Percentiles rank a stretch among this genome's conserved stretches.
These are phyloP conservation scores for Leucogyrophana mollusca DNA, from an alignment of 768 basidiomycete species.

Conservation along the genomic window DNA sequence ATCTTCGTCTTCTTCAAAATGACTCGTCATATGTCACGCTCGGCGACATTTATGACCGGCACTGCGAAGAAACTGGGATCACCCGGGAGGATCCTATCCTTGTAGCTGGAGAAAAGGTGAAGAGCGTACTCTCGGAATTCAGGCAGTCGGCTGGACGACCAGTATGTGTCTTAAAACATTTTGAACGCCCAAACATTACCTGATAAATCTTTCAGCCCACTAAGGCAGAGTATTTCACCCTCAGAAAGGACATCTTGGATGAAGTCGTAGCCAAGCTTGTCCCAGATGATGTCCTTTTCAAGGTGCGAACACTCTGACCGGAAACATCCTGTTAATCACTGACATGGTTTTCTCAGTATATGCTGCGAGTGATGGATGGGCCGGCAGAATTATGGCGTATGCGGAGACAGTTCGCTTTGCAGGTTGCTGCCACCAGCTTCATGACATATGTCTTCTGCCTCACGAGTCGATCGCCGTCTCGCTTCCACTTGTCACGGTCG, in stretches of 20 bases:
- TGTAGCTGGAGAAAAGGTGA: conserved; percentile 81
- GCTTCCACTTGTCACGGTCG: conserved; percentile 87
- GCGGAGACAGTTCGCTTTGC: conserved; percentile 94
- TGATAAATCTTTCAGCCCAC: conserved; percentile 40
- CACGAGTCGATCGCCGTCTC: conserved; percentile 76
- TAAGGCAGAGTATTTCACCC: conserved; percentile 63
- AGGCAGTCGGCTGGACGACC: conserved; percentile 44
- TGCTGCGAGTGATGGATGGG: conserved; percentile 81
- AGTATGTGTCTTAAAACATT: conserved; percentile 16
- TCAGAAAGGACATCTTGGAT: conserved; percentile 85
- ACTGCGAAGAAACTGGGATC: conserved; percentile 73
- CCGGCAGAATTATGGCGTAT: conserved; percentile 92
- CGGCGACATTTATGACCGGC: conserved; percentile 92
- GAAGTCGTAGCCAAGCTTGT: conserved; percentile 86
- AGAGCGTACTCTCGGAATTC: conserved; percentile 62
- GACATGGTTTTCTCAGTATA: conserved; percentile 66
- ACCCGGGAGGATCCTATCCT: conserved; percentile 87
- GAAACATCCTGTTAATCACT: background rate
- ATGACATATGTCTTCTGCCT: conserved; percentile 88
- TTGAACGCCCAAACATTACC: conserved; percentile 1
- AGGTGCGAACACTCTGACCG: conserved; percentile 48
- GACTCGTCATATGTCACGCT: conserved; percentile 90
- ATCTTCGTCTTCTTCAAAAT: conserved; percentile 82
- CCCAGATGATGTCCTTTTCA: conserved; percentile 82
- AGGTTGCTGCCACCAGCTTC: conserved; percentile 86